Evolutionary conservation across 345 rosid species (phyloP), one percentile per base, ranked within the genome.

Genomic region (Murraya paniculata): DNA sequence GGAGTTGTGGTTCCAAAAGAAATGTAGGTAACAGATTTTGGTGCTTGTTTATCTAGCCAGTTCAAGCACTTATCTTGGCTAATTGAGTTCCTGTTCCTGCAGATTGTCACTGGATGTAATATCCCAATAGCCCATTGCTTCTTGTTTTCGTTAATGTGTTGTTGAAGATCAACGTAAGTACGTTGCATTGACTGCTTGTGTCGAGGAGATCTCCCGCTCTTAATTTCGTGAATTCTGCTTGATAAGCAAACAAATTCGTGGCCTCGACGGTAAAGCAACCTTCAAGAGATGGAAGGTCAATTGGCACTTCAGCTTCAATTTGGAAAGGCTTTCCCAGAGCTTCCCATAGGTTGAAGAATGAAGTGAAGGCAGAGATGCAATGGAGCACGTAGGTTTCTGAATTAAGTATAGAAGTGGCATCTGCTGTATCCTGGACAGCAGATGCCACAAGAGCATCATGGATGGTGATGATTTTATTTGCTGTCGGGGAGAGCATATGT

Each of bases 1-100:
- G 77, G 41, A 21, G 70, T 64, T 24, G 86, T 78, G 6, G 84
- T 80, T 55, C 85, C 79, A 55, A 78, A 85, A 11, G 81, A 85
- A 2, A 82, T 25, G 25, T 67, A 85, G 14, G 81, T 60, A 4
- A 80, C 84, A 0, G 79, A 80, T 24, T 72, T 75, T 27, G 68
- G 39, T 0, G 50, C 64, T 39, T 81, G 82, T 31, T 72, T 77
- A 62, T 72, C 82, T 8, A 82, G 81, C 82, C 82, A 81, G 50
- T 76, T 72, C 21, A 85, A n/a, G 68, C 83, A 77, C 4, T 21
- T 21, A 53, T 61, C 58, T 35, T 28, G 35, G 25, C 36, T 28
- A 24, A 55, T 71, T 75, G 68, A 48, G 45, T 18, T 48, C 22
- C 2, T 45, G 1, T 31, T 21, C 33, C 13, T 39, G 45, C 57